Evolutionary conservation across 495 filamentous ascomycete species (phyloP).

Genomic region (Xanthoparmelia taractica): DNA sequence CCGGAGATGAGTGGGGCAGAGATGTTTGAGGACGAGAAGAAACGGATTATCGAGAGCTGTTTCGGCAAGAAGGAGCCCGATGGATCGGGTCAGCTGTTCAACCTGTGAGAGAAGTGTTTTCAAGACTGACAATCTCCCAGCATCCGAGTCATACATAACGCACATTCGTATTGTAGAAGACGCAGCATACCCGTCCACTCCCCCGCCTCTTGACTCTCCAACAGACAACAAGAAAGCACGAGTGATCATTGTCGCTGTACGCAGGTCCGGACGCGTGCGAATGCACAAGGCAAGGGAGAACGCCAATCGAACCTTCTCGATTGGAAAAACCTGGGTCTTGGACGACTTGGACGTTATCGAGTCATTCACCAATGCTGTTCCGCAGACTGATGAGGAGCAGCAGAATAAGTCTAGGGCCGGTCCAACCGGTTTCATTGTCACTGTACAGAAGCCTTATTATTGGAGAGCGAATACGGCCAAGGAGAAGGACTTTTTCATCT

Average conservation of each 20-base stretch:
- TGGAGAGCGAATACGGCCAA: constrained; percentile 88
- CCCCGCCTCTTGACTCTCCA: constrained; percentile 64
- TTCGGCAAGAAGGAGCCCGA: constrained; percentile 82
- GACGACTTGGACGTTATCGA: constrained; percentile 77
- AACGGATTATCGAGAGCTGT: constrained; percentile 82
- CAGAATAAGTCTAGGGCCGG: constrained; percentile 70
- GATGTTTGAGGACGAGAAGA: constrained; percentile 92
- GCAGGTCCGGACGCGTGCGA: constrained; percentile 83
- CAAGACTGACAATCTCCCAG: constrained; percentile 36
- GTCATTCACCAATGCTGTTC: constrained; percentile 56
- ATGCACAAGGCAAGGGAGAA: constrained; percentile 98
- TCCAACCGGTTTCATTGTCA: constrained; percentile 78
- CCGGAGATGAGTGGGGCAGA: constrained; percentile 61
- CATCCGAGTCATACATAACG: constrained; percentile 92
- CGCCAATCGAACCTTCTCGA: constrained; percentile 84
- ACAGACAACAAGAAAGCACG: constrained; percentile 76
- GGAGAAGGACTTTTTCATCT: constrained; percentile 98
- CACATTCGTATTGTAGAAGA: constrained; percentile 88
- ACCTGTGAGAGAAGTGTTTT: not conserved
- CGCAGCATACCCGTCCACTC: constrained; percentile 71
- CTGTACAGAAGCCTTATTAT: constrained; percentile 87
- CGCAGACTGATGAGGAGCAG: constrained; percentile 48
- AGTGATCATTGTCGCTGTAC: constrained; percentile 84
- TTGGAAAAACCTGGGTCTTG: constrained; percentile 95
- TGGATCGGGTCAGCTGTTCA: constrained; percentile 50